These are phyloP conservation scores for Trichoderma koningiopsis DNA, from an alignment of 2,329 filamentous ascomycete genomes.

Conservation along the genomic window DNA sequence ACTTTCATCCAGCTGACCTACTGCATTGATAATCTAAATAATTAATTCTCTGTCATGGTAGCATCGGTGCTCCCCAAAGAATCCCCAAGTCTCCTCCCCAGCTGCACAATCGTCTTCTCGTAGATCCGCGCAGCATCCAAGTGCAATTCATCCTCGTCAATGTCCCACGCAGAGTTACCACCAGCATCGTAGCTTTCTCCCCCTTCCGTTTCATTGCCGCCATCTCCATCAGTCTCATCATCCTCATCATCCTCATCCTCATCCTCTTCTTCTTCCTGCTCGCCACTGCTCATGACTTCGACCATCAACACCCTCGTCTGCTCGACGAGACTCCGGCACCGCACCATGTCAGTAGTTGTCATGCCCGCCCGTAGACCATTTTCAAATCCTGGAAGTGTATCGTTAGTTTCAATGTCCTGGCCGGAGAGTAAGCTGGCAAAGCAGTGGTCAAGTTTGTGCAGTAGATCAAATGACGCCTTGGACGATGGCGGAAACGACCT, in stretches of 20 bases:
- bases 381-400: slow-evolving; percentile 70
- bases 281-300: slow-evolving; percentile 59
- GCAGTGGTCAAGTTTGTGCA: slow-evolving; percentile 80
- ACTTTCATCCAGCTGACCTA: background rate
- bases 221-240: slow-evolving; percentile 46
- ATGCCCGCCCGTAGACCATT: slow-evolving; percentile 64
- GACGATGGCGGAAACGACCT: slow-evolving; percentile 66
- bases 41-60: background rate
- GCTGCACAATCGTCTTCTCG: slow-evolving; percentile 73
- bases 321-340: slow-evolving; percentile 80
- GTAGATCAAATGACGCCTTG: slow-evolving; percentile 66
- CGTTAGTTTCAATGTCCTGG: slow-evolving; percentile 65
- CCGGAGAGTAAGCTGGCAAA: slow-evolving; percentile 76
- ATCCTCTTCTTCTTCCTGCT: slow-evolving; percentile 48
- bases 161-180: slow-evolving; percentile 37
- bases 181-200: slow-evolving; percentile 38
- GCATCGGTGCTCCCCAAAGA: slow-evolving; percentile 29
- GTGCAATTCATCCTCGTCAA: slow-evolving; percentile 56
- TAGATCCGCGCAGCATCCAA: slow-evolving; percentile 78
- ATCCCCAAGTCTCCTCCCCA: slow-evolving; percentile 67
- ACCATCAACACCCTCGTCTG: slow-evolving; percentile 71
- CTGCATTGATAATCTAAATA: background rate
- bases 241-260: slow-evolving; percentile 43
- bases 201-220: slow-evolving; percentile 42
- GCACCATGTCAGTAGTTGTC: slow-evolving; percentile 81